Percentiles rank a stretch among this genome's conserved stretches.
Conservation (phyloP, 2,329 filamentous ascomycete genomes). For the Penicillium sp. region DNA sequence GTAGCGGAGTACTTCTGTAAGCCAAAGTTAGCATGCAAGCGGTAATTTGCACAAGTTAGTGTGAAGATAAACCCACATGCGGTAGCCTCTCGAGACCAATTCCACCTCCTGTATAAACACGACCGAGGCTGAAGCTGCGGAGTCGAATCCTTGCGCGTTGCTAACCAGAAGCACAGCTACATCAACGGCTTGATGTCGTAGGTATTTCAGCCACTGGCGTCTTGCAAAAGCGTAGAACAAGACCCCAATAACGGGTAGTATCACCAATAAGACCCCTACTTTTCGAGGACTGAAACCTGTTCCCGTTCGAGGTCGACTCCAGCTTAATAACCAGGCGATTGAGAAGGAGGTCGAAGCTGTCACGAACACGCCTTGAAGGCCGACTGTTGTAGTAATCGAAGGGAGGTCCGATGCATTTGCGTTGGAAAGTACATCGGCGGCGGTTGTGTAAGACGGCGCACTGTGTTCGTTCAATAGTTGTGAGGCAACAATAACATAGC, state of each 20-base stretch:
- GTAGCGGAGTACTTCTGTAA: slow-evolving; percentile 79
- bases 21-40: slow-evolving; percentile 25
- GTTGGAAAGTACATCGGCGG: slow-evolving; percentile 39
- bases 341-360: slow-evolving; percentile 67
- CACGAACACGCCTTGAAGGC: slow-evolving; percentile 67
- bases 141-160: slow-evolving; percentile 80
- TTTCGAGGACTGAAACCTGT: slow-evolving; percentile 46
- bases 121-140: slow-evolving; percentile 74
- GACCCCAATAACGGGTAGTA: slow-evolving; percentile 59
- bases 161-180: slow-evolving; percentile 72
- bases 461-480: slow-evolving; percentile 75
- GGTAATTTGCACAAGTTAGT: neutral
- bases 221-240: slow-evolving; percentile 74
- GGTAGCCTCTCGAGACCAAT: slow-evolving; percentile 86
- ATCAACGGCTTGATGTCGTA: slow-evolving; percentile 74
- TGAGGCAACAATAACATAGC: slow-evolving; percentile 90
- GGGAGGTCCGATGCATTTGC: slow-evolving; percentile 36
- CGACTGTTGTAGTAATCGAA: slow-evolving; percentile 55
- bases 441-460: slow-evolving; percentile 47
- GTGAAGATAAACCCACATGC: slow-evolving; percentile 63
- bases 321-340: slow-evolving; percentile 71
- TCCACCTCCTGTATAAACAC: slow-evolving; percentile 94
- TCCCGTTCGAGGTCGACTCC: slow-evolving; percentile 65
- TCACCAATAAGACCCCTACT: slow-evolving; percentile 43
- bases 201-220: slow-evolving; percentile 79